phyloP scores from a whole-genome alignment of 371 early-diverging fungal genomes.

The Mucor plumbeus region DNA sequence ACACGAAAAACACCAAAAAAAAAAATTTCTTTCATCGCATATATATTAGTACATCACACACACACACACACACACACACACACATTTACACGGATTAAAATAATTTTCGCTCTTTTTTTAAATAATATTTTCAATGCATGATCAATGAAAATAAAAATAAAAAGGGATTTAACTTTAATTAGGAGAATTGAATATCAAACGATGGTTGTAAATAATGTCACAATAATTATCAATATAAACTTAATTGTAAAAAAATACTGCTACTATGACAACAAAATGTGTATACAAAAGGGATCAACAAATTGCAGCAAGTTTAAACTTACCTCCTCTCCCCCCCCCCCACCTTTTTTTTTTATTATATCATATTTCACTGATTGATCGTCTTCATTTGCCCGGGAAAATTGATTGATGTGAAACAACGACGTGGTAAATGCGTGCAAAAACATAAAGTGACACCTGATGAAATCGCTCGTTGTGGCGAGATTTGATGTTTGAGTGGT shows the following conservation, averaged over 20 bases:
- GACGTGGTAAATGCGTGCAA: not conserved
- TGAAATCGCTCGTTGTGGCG: not conserved
- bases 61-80: conserved; percentile 1
- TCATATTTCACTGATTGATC: not conserved
- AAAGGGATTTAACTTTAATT: conserved; percentile 8
- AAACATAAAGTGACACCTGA: not conserved
- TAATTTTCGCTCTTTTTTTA: not conserved
- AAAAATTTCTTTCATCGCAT: conserved; percentile 1
- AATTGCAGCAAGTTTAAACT: too few species aligned
- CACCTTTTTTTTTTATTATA: too few species aligned
- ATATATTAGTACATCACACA: not conserved
- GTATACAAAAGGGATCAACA: not conserved
- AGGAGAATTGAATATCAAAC: conserved; percentile 3
- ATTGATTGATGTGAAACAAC: not conserved
- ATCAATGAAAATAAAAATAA: conserved; percentile 2
- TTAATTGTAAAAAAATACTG: not conserved
- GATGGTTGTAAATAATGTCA: not conserved
- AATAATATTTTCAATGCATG: not conserved
- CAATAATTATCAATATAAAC: not conserved
- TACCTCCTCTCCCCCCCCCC: too few species aligned
- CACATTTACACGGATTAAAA: not conserved
- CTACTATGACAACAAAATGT: not conserved
- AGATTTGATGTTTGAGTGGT: conserved; percentile 6
- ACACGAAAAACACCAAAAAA: not conserved
- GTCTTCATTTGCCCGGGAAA: not conserved